Evolutionary conservation across 768 basidiomycete genomes (phyloP), one percentile per base, ranked within the genome.

Genomic region (Boletus edulis): DNA sequence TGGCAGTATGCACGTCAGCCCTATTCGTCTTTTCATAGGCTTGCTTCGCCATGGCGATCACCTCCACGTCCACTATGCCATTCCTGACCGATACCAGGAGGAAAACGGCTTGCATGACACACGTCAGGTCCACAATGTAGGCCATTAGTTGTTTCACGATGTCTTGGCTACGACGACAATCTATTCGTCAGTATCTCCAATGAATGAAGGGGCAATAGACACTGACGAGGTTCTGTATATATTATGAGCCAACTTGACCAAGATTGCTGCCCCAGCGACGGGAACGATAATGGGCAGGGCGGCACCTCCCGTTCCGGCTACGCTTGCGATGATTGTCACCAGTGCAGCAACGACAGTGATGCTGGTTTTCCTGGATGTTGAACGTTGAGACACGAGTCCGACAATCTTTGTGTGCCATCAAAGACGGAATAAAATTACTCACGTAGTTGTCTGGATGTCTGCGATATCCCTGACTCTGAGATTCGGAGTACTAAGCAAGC

Each of bases 281-380:
- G 52, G 48, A 11, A 54, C 52, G 24, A 50, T 39, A n/a, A 54
- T 51, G 24, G 53, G 53, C 3, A 54, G 9, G 31, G 54, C 50
- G 3, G 38, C 11, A 11, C 55, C 51, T 2, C 44, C 55, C 0
- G 51, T 35, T 34, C 55, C 55, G 10, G 38, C 44, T 3, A 56
- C 14, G 5, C 29, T 9, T 0, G 44, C 43, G 14, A 54, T n/a
- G 44, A 56, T 56, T n/a, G 51, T 56, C n/a, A 56, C 51, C 1
- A 55, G 22, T 4, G 51, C 53, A 9, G 43, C 35, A 9, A 55
- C n/a, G 32, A 54, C 1, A 6, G 38, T n/a, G 6, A 41, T 11
- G 5, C 38, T 35, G 5, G 32, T 15, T 29, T 35, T 6, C 9
- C 55, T 55, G 51, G n/a, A n/a, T 27, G 27, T 27, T 9, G 27